Percentiles rank a stretch among this genome's conserved stretches.
Evolutionary conservation across 176 grass and related monocot species (phyloP).

Genomic region (Eragrostis nindensis): DNA sequence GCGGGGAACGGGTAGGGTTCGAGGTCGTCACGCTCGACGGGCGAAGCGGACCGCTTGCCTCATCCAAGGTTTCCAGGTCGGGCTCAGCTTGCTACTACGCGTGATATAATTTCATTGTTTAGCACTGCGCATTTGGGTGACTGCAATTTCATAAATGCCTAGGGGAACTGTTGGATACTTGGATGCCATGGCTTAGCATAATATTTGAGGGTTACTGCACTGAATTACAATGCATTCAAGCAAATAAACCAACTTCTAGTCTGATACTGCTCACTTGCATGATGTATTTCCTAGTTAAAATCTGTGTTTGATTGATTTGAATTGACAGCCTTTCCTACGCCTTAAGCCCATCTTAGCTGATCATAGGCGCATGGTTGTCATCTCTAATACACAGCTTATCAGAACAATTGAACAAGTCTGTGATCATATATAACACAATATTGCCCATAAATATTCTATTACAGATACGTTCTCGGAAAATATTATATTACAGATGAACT

Average conservation of each 20-base stretch:
- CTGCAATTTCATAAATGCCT: background rate
- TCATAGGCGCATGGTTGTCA: background rate
- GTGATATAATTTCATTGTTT: slow-evolving; percentile 18
- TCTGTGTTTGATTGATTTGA: background rate
- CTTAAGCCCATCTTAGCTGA: background rate
- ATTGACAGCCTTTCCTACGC: background rate
- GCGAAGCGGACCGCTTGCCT: slow-evolving; percentile 62
- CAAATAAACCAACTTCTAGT: background rate
- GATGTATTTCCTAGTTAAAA: background rate
- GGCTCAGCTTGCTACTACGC: background rate
- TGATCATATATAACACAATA: background rate
- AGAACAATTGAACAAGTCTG: background rate
- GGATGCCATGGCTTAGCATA: background rate
- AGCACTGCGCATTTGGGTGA: background rate
- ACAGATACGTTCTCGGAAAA: background rate
- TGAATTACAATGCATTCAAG: background rate
- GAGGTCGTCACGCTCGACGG: slow-evolving; percentile 85
- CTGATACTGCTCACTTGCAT: slow-evolving; percentile 3
- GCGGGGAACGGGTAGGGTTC: slow-evolving; percentile 74
- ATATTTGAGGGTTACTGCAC: background rate
- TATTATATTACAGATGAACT: background rate
- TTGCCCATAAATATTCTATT: background rate
- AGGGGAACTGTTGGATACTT: background rate
- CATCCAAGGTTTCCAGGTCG: slow-evolving; percentile 69
- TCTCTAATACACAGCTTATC: background rate